These are phyloP conservation scores for Phytophthora foliorum DNA, from an alignment of 352 stramenopile genomes.

Conservation along the genomic window DNA sequence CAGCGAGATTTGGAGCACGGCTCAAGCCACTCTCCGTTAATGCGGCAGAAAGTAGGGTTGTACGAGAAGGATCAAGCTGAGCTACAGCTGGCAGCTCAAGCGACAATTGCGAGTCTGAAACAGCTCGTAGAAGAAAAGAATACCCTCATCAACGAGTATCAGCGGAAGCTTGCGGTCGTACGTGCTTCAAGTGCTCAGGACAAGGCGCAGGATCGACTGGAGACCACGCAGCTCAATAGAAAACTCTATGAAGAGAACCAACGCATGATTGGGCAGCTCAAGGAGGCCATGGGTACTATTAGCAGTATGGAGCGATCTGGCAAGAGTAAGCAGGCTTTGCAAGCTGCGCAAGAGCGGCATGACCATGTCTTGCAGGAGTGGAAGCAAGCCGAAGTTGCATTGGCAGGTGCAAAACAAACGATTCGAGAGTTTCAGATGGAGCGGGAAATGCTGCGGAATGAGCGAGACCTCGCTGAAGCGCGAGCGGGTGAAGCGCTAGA, in stretches of 20 bases:
- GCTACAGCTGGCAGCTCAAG: slow-evolving; percentile 80
- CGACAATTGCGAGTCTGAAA: slow-evolving; percentile 86
- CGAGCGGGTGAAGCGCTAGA: slow-evolving; percentile 84
- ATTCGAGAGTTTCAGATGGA: slow-evolving; percentile 74
- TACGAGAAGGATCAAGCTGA: slow-evolving; percentile 84
- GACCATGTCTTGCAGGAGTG: slow-evolving; percentile 78
- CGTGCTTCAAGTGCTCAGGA: slow-evolving; percentile 57
- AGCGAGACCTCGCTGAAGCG: slow-evolving; percentile 79
- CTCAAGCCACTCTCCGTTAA: slow-evolving; percentile 48
- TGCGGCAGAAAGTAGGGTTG: slow-evolving; percentile 72
- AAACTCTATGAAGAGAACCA: slow-evolving; percentile 87
- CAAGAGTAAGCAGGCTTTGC: slow-evolving; percentile 64
- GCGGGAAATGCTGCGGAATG: slow-evolving; percentile 57
- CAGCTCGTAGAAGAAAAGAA: slow-evolving; percentile 86
- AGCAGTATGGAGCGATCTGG: slow-evolving; percentile 66
- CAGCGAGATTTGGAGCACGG: slow-evolving; percentile 28
- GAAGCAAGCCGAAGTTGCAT: slow-evolving; percentile 72
- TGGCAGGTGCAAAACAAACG: slow-evolving; percentile 55
- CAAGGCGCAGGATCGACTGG: slow-evolving; percentile 63
- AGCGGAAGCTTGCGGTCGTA: slow-evolving; percentile 60
- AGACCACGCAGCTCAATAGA: slow-evolving; percentile 67
- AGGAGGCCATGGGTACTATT: slow-evolving; percentile 78
- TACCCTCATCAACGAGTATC: slow-evolving; percentile 63
- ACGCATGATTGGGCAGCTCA: slow-evolving; percentile 72
- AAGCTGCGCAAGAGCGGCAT: slow-evolving; percentile 71